Evolutionary conservation across 495 filamentous ascomycete species (phyloP), one percentile per base, ranked within the genome.

Genomic region (Entonaema liquescens): DNA sequence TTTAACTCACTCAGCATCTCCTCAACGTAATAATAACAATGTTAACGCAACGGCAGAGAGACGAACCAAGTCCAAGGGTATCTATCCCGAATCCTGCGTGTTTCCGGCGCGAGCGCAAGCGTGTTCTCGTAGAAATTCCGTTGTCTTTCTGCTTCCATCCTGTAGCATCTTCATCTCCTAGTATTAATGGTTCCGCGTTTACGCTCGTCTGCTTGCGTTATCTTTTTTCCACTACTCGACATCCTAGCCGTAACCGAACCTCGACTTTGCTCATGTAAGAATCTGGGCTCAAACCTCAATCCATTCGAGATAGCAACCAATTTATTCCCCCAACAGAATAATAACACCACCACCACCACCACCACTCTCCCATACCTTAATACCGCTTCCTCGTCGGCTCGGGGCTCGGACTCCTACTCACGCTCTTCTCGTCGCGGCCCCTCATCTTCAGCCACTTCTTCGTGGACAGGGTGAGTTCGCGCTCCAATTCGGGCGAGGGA

Each of bases 371-470:
- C 31, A 9, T 12, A 26, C 5, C 17, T 56, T 85, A 92, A 74
- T 81, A 90, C 68, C 91, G 83, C 78, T 87, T 87, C 70, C 90
- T 85, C 62, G 89, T 89, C 6, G 91, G 91, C 80, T 94, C 91
- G 7, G 91, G 91, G 72, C 88, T 92, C 0, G 91, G 91, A 77
- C 89, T 92, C 68, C 90, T 83, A 54, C 79, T 89, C 68, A 88
- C 87, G 81, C 93, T 97, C 76, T 95, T 85, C 71, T 91, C 89
- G 85, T 97, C 94, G 63, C 94, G 86, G 26, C 94, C 93, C 33
- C 94, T 85, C 78, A 87, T 86, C 84, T 91, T 91, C 76, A 98
- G 80, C 96, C 95, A 98, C 87, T 98, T 98, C 88, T 96, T 96
- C 71, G 93, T 97, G 55, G 86, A 85, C 29, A 98, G 83, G 67